phyloP scores from a whole-genome alignment of 139 green algal genomes.

The Micractinium conductrix region DNA sequence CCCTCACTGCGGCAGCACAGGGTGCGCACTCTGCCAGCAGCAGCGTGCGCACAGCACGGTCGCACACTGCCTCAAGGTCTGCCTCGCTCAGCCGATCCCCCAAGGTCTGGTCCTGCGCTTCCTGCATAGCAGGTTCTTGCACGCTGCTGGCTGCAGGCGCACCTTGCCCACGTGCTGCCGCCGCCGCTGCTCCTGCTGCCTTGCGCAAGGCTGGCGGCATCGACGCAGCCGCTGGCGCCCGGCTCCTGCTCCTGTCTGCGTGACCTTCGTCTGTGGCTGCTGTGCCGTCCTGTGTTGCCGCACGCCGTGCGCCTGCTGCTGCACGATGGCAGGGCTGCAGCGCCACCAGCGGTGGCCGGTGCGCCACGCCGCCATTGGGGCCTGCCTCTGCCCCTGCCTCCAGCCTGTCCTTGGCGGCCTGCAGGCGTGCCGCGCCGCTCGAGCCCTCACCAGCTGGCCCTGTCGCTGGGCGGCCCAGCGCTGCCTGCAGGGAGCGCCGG shows the following conservation, averaged over 20 bases:
- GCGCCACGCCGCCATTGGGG: background rate
- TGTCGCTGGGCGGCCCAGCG: background rate
- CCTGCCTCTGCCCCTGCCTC: background rate
- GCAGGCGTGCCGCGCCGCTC: background rate
- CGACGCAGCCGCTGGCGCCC: background rate
- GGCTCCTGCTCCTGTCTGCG: background rate
- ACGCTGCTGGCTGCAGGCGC: background rate
- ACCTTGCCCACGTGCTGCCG: background rate
- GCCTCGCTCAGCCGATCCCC: background rate
- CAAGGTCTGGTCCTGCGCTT: background rate
- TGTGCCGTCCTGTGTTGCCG: no score
- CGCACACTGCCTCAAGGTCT: constrained; percentile 5
- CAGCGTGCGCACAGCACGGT: background rate
- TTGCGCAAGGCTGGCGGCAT: background rate
- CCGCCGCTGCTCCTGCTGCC: background rate
- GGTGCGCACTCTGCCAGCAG: constrained; percentile 3
- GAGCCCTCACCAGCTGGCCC: background rate
- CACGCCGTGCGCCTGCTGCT: background rate
- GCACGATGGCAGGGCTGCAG: background rate
- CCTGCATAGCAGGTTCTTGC: background rate
- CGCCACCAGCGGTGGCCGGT: background rate
- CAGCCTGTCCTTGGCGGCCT: background rate
- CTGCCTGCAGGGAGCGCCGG: background rate
- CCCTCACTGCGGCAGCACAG: background rate
- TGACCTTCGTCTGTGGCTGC: no score